These are phyloP conservation scores for Teunomyces aglyptinius DNA, from an alignment of 805 yeast genomes.

Conservation along the genomic window DNA sequence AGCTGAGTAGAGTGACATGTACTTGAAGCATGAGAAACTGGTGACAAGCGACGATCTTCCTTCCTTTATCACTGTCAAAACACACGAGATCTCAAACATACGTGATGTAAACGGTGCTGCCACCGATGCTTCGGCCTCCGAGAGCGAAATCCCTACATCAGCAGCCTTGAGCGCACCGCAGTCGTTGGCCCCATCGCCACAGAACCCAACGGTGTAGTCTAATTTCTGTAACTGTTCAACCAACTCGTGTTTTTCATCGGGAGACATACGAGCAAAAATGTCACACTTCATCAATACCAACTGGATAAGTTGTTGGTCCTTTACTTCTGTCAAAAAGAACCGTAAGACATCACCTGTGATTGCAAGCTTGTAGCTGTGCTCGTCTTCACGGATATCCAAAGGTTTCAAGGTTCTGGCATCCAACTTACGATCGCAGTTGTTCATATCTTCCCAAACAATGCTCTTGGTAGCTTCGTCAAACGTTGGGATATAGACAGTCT, in stretches of 20 bases:
- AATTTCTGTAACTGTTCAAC: conserved; percentile 81
- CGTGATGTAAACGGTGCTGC: conserved; percentile 98
- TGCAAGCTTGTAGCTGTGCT: conserved; percentile 63
- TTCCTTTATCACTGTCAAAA: conserved; percentile 83
- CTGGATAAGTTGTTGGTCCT: conserved; percentile 41
- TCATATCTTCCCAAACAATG: conserved; percentile 67
- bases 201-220: conserved; percentile 93
- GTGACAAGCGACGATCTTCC: conserved; percentile 96
- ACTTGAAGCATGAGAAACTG: conserved; percentile 94
- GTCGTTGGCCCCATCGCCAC: conserved; percentile 99
- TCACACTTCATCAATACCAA: conserved; percentile 67
- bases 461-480: conserved; percentile 32
- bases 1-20: conserved; percentile 95
- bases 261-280: conserved; percentile 96
- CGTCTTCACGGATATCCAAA: conserved; percentile 21
- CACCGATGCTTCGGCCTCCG: conserved; percentile 97
- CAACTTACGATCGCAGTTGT: conserved; percentile 51
- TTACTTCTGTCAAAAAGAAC: conserved; percentile 59
- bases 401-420: conserved; percentile 67
- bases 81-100: conserved; percentile 88
- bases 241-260: conserved; percentile 96
- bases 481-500: conserved; percentile 52
- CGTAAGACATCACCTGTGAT: conserved; percentile 92
- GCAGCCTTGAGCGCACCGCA: conserved; percentile 98
- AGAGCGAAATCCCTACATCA: conserved; percentile 91